phyloP scores from a whole-genome alignment of 202 grass and related monocot species.

The Zoysia matrella region DNA sequence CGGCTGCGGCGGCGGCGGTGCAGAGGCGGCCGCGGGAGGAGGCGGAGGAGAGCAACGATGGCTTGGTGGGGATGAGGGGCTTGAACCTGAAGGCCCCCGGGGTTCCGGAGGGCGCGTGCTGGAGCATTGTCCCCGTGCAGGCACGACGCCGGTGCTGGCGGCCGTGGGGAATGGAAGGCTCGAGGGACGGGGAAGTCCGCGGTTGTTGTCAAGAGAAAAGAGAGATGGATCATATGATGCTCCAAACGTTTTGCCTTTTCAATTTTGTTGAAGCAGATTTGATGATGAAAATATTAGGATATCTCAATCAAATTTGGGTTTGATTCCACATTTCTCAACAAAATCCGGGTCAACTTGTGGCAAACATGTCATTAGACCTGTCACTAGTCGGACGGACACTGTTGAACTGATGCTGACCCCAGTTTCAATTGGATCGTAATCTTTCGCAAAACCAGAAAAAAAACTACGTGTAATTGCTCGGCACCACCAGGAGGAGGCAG shows the following conservation, averaged over 20 bases:
- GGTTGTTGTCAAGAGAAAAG: neutral
- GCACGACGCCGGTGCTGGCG: slow-evolving; percentile 14
- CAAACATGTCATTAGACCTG: neutral
- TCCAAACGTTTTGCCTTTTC: neutral
- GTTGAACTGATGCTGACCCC: neutral
- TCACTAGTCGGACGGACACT: neutral
- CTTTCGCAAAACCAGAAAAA: neutral
- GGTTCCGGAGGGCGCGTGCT: slow-evolving; percentile 29
- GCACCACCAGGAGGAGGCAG: neutral
- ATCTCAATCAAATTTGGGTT: neutral
- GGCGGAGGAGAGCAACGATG: slow-evolving; percentile 22
- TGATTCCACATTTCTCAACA: neutral
- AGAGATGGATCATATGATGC: neutral
- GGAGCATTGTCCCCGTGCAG: slow-evolving; percentile 40
- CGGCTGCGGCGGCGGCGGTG: slow-evolving; percentile 20
- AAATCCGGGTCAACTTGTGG: neutral
- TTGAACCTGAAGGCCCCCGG: slow-evolving; percentile 37
- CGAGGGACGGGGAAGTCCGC: slow-evolving; percentile 18
- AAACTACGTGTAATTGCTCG: neutral
- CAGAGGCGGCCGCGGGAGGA: slow-evolving; percentile 40
- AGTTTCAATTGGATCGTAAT: neutral
- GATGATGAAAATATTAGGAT: neutral
- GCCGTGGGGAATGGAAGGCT: slow-evolving; percentile 21
- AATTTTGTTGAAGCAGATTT: neutral
- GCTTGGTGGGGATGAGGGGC: slow-evolving; percentile 35